Evolutionary conservation across 2,329 filamentous ascomycete genomes (phyloP).

Genomic region (Leptographium procerum): DNA sequence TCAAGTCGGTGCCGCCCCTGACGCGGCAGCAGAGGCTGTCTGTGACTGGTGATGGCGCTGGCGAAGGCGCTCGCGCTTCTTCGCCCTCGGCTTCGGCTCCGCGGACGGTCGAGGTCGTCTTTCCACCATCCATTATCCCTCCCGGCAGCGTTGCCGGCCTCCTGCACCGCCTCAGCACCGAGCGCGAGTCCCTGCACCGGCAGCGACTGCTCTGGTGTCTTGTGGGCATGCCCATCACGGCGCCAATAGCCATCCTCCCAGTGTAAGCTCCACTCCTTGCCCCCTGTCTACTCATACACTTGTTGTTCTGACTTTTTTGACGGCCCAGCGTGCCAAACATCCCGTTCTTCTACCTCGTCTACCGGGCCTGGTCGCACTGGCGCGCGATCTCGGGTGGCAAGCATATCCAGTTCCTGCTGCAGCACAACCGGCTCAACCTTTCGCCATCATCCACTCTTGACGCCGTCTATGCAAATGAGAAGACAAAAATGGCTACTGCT

Average conservation of each 20-base stretch:
- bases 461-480: conserved; percentile 47
- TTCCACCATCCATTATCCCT: conserved; percentile 60
- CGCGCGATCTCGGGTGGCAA: conserved; percentile 73
- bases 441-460: conserved; percentile 61
- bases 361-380: conserved; percentile 87
- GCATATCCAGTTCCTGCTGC: conserved; percentile 70
- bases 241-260: conserved; percentile 74
- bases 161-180: conserved; percentile 62
- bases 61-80: not conserved
- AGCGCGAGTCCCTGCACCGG: conserved; percentile 68
- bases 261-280: conserved; percentile 45
- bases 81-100: not conserved
- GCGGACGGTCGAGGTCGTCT: conserved; percentile 60
- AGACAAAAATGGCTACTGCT: not conserved
- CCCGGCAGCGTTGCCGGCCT: conserved; percentile 50
- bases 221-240: conserved; percentile 69
- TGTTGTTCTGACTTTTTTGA: not conserved
- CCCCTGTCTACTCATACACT: not conserved
- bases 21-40: conserved; percentile 50
- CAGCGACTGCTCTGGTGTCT: conserved; percentile 71
- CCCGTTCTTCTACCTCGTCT: conserved; percentile 92
- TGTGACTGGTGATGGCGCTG: conserved; percentile 35
- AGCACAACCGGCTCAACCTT: conserved; percentile 57
- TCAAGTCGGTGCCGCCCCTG: conserved; percentile 86
- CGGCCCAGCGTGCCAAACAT: conserved; percentile 68